Evolutionary conservation across 495 filamentous ascomycete species (phyloP).

Genomic region (Annulohypoxylon stygium): DNA sequence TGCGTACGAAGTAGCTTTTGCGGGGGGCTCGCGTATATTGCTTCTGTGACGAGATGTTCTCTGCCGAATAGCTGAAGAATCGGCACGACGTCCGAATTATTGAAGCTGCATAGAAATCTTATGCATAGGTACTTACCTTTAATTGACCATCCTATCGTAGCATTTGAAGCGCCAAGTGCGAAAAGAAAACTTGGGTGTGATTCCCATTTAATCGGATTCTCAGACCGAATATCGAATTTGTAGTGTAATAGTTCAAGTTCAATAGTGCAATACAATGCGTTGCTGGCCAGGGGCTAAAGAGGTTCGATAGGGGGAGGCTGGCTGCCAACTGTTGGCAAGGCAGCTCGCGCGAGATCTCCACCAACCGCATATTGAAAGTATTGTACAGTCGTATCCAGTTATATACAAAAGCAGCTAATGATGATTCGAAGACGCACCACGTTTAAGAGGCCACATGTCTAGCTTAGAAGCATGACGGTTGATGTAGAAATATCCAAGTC

Average conservation of each 20-base stretch:
- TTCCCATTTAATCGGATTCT: slow-evolving; percentile 29
- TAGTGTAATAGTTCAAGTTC: slow-evolving; percentile 11
- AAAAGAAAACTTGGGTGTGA: slow-evolving; percentile 14
- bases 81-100: not conserved
- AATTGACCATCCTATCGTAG: not conserved
- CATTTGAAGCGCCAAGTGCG: not conserved
- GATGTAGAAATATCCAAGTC: slow-evolving; percentile 35
- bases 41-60: slow-evolving; percentile 12
- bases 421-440: slow-evolving; percentile 22
- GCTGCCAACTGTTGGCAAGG: slow-evolving; percentile 25
- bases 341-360: slow-evolving; percentile 24
- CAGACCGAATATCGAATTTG: slow-evolving; percentile 28
- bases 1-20: slow-evolving; percentile 18
- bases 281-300: slow-evolving; percentile 16
- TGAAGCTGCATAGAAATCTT: not conserved
- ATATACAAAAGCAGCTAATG: not conserved
- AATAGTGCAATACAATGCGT: slow-evolving; percentile 18
- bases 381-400: slow-evolving; percentile 9
- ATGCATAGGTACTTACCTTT: not conserved
- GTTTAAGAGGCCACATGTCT: slow-evolving; percentile 36
- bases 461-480: slow-evolving; percentile 24
- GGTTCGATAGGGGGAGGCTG: slow-evolving; percentile 34
- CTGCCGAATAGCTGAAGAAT: slow-evolving; percentile 18
- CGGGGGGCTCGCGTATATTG: slow-evolving; percentile 20
- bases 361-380: slow-evolving; percentile 12